Base-by-base conservation (phyloP, 192 early-diverging fungal species). In the Mortierella antarctica region DNA sequence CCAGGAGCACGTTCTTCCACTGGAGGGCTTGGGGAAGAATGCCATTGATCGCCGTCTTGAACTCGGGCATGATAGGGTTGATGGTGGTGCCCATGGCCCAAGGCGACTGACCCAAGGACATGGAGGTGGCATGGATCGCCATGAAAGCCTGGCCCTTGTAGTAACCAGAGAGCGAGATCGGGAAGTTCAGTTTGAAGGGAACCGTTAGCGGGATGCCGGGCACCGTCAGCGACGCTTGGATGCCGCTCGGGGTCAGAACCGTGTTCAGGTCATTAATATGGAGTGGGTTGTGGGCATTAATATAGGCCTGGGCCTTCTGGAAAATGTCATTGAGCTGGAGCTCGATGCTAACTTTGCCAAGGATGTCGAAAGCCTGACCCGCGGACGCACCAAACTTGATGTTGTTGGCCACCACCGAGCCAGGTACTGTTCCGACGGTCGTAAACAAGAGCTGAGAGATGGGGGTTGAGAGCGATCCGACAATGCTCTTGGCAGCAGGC, bases 161-260 rank as follows among this genome's bases (percentile, higher is more conserved):
- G 47, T 18, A 58, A 48, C 31, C 66, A 7, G 67, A 69, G 48
- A 76, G 67, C 1, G 66, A 49, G 40, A 76, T 69, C 18, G 65
- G 65, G 52, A 76, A 68, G 61, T 76, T 69, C 74, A 76, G 63
- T 61, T 76, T 76, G 65, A 76, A 61, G 31, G 74, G 74, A 6
- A 74, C 12, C 20, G 58, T 18, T 46, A 76, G 21, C 10, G 74
- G 39, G 47, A 58, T 45, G 51, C 74, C 74, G 57, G 74, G 54
- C 0, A 76, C 61, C 11, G 59, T 7, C 20, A 76, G 42, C n/a
- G 74, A 65, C 20, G 66, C 66, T 40, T 76, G 60, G 54, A 76
- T 76, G 12, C 74, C 74, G 6, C 66, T 65, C 13, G 74, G 51
- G 15, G 74, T 76, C 74, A 76, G 42, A 21, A 76, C 74, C 7